Conservation (phyloP, 345 rosid genomes). For the Melastoma malabathricum region DNA sequence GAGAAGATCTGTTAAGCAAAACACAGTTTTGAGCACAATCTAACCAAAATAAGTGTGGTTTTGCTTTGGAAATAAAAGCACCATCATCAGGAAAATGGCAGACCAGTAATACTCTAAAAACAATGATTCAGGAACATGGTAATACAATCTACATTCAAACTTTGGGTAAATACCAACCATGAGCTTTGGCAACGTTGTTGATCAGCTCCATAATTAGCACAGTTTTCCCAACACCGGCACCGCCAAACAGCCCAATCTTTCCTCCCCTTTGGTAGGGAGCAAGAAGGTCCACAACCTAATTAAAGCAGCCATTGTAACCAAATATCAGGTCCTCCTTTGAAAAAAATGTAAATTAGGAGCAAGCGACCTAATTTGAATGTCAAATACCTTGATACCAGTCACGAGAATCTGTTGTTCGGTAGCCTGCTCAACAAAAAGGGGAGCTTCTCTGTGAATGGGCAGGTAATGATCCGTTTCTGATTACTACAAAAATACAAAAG, state of each 20-base stretch:
- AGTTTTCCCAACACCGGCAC: slow-evolving; percentile 98
- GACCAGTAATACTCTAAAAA: no score
- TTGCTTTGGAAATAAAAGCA: no score
- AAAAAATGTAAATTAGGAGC: background rate
- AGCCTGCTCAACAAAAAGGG: slow-evolving; percentile 83
- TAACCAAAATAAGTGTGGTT: no score
- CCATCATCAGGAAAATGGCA: background rate
- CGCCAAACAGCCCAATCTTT: slow-evolving; percentile 96
- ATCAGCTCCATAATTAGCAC: slow-evolving; percentile 98
- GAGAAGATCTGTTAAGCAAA: background rate
- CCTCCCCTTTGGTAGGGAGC: slow-evolving; percentile 99
- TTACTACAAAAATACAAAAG: background rate
- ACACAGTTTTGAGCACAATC: background rate
- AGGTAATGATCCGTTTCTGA: slow-evolving; percentile 82
- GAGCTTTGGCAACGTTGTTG: slow-evolving; percentile 96
- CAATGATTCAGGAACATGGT: no score
- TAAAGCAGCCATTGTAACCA: background rate
- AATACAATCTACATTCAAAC: background rate
- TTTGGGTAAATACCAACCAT: slow-evolving; percentile 37
- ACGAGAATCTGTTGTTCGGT: slow-evolving; percentile 92
- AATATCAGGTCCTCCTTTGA: background rate
- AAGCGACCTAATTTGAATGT: background rate
- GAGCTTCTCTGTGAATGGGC: slow-evolving; percentile 97
- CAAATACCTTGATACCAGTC: slow-evolving; percentile 81
- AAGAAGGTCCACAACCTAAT: slow-evolving; percentile 87